phyloP scores from a whole-genome alignment of 768 basidiomycete genomes.

The Chalciporus sphaerocephalus region DNA sequence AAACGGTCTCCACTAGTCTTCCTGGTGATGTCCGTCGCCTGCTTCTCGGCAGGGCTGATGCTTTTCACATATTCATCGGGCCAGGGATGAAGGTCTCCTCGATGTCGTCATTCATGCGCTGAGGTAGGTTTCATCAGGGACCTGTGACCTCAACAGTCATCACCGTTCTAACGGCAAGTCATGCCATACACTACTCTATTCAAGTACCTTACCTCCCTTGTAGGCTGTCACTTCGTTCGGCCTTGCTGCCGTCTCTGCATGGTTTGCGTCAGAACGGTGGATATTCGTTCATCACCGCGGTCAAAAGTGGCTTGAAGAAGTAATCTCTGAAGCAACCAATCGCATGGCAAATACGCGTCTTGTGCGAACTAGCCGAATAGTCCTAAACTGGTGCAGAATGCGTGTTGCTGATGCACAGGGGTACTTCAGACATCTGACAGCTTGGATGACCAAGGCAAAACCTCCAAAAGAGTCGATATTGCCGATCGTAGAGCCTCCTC shows the following conservation, averaged over 20 bases:
- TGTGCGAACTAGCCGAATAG: conserved; percentile 24
- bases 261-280: conserved; percentile 52
- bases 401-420: conserved; percentile 18
- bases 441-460: conserved; percentile 24
- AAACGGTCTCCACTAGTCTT: conserved; percentile 80
- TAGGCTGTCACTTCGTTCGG: conserved; percentile 40
- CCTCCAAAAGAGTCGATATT: conserved; percentile 20
- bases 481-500: conserved; percentile 21
- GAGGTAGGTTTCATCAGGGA: conserved; percentile 38
- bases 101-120: conserved; percentile 20
- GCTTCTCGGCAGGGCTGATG: conserved; percentile 75
- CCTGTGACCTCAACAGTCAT: conserved; percentile 63
- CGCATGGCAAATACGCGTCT: conserved; percentile 25
- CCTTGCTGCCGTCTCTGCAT: conserved; percentile 47
- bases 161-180: conserved; percentile 59
- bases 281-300: conserved; percentile 46
- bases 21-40: conserved; percentile 78
- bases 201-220: conserved; percentile 7
- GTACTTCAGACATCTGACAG: conserved; percentile 20
- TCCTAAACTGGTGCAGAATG: conserved; percentile 22
- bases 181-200: background rate
- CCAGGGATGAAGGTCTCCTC: conserved; percentile 44
- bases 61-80: conserved; percentile 72
- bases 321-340: conserved; percentile 29
- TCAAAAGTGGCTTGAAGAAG: conserved; percentile 49